A percentile compares a stretch with the other conserved stretches of the same genome.
These are phyloP conservation scores for Umbelopsis vinacea DNA, from an alignment of 192 early-diverging fungal genomes.

Conservation along the genomic window DNA sequence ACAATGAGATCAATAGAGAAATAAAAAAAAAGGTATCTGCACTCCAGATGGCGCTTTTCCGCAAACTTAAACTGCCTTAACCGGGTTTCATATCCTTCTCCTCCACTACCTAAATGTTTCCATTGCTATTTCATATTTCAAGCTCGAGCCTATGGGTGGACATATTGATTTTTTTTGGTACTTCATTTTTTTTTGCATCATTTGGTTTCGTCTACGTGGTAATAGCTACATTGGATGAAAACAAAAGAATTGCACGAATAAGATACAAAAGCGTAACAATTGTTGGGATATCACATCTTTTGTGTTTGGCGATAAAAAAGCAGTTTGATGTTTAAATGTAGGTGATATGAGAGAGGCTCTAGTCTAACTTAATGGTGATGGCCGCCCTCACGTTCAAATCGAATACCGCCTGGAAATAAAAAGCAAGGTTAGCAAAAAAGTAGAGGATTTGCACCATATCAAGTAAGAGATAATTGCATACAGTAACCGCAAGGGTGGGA, in stretches of 20 bases:
- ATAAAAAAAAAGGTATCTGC: too few relatives aligned
- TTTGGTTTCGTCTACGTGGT: background rate
- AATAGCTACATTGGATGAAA: background rate
- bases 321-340: conserved; percentile 5
- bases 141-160: too few relatives aligned
- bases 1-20: too few relatives aligned
- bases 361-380: conserved; percentile 62
- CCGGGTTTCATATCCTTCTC: too few relatives aligned
- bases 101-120: too few relatives aligned
- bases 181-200: too few relatives aligned
- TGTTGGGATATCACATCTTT: too few relatives aligned
- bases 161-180: too few relatives aligned
- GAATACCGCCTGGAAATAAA: conserved; percentile 68
- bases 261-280: too few relatives aligned
- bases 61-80: too few relatives aligned
- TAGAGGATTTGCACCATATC: background rate
- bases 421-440: conserved; percentile 1
- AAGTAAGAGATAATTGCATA: conserved; percentile 43
- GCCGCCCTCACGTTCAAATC: conserved; percentile 70
- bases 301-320: conserved; percentile 14
- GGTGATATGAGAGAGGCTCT: background rate
- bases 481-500: conserved; percentile 82
- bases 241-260: background rate
- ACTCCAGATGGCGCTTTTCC: too few relatives aligned
- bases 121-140: too few relatives aligned